A percentile compares a stretch with the other conserved stretches of the same genome.
Conservation (phyloP, 192 early-diverging fungal genomes). For the Funneliformis mosseae region DNA sequence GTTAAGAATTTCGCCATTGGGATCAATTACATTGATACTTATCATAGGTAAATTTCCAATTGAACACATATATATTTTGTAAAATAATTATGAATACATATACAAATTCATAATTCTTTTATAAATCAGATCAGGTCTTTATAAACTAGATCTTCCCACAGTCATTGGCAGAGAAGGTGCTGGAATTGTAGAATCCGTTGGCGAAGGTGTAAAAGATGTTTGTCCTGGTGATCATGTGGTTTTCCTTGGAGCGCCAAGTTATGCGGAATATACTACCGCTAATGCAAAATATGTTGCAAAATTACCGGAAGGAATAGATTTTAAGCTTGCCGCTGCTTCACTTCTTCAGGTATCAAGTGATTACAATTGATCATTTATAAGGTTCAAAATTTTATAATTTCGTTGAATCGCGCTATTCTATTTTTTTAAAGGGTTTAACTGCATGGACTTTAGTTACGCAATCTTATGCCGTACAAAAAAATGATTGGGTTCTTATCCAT, state of each 20-base stretch:
- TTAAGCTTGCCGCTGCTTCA: slow-evolving; percentile 64
- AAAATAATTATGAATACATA: neutral
- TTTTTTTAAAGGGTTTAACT: slow-evolving; percentile 84
- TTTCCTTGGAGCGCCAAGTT: slow-evolving; percentile 63
- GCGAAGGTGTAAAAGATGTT: slow-evolving; percentile 63
- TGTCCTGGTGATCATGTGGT: slow-evolving; percentile 83
- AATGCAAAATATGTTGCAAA: slow-evolving; percentile 30
- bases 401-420: slow-evolving; percentile 22
- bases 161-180: slow-evolving; percentile 80
- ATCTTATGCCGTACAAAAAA: slow-evolving; percentile 69
- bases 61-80: neutral
- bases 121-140: slow-evolving; percentile 63
- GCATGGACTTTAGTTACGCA: slow-evolving; percentile 72
- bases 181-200: slow-evolving; percentile 78
- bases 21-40: slow-evolving; percentile 54
- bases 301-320: slow-evolving; percentile 52
- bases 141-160: slow-evolving; percentile 64
- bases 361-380: neutral
- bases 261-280: slow-evolving; percentile 76
- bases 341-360: slow-evolving; percentile 66
- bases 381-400: slow-evolving; percentile 20
- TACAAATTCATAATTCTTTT: too few relatives aligned
- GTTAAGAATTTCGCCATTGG: slow-evolving; percentile 76
- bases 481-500: slow-evolving; percentile 83
- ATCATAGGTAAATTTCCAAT: slow-evolving; percentile 53